Base-by-base conservation (phyloP, 2,329 filamentous ascomycete species). In the Fusarium compactum region DNA sequence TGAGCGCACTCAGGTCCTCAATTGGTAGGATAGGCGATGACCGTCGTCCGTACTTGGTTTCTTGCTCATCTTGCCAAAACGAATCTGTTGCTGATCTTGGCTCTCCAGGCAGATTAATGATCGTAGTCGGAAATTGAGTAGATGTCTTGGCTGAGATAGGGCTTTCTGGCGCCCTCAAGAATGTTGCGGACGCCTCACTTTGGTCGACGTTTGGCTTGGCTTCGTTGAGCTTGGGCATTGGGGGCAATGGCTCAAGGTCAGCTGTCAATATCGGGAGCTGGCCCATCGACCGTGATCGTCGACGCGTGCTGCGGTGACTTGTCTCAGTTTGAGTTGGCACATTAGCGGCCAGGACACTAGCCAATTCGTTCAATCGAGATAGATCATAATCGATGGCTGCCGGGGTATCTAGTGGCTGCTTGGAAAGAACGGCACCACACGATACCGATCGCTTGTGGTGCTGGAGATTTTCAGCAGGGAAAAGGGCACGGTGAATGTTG, bases 341-440 rank as follows among this genome's bases (percentile, higher is more conserved):
- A 20, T 52, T 63, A 41, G 55, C 65, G 18, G 61, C 54, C 29
- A 67, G 22, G 22, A 53, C 40, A 46, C 54, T 72, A 45, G 61
- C 65, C 40, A 70, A 52, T 64, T 86, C 78, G 62, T 87, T 88
- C 5, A 85, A 83, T 8, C 82, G 79, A 20, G 86, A 80, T 18
- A 83, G 77, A 41, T 76, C 62, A 9, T 80, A 71, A 18, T 78
- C 73, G 60, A 79, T 85, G 1, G 83, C 79, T 20, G 80, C 77
- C 9, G 85, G 85, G n/a, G 87, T 80, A 24, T 86, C 84, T 9
- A 86, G 85, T 8, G 84, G 85, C 70, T 83, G 86, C 54, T 82
- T 81, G 16, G 76, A 80, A 8, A 78, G 72, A 29, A 86, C 73
- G 3, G 85, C 85, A 18, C 83, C 82, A 10, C 79, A 81, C 2